Percentiles rank a stretch among this genome's conserved stretches.
phyloP scores from a whole-genome alignment of 2,329 filamentous ascomycete species.

The Colletotrichum lini region DNA sequence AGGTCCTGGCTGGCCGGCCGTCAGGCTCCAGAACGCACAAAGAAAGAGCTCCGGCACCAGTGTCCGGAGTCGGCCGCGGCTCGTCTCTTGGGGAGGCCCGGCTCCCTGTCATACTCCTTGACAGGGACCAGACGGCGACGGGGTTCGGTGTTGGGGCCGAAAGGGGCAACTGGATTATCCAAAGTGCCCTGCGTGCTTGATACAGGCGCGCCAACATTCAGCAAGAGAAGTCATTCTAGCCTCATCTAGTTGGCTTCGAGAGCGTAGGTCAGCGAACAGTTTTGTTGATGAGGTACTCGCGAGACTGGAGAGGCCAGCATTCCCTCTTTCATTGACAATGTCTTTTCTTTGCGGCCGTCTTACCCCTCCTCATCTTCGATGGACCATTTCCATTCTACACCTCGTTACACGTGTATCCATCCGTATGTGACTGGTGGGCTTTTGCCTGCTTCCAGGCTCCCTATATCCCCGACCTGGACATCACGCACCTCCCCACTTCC shows the following conservation, averaged over 20 bases:
- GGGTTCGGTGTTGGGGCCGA: conserved; percentile 7
- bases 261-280: not conserved
- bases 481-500: conserved; percentile 6
- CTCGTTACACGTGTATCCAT: no score
- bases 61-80: conserved; percentile 1
- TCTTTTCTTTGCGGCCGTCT: conserved; percentile 2
- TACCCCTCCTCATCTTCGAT: conserved; percentile 20
- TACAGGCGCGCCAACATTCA: conserved; percentile 15
- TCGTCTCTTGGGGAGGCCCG: not conserved
- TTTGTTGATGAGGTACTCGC: not conserved
- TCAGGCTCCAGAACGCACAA: conserved; percentile 1
- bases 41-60: not conserved
- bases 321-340: not conserved
- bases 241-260: conserved; percentile 1
- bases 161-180: not conserved
- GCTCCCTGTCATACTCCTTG: conserved; percentile 2
- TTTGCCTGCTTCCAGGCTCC: conserved; percentile 17
- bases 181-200: conserved; percentile 11
- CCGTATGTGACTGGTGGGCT: not conserved
- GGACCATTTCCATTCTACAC: not conserved
- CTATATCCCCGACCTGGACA: not conserved
- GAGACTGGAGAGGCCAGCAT: conserved; percentile 6
- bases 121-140: conserved; percentile 9
- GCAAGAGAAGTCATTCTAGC: conserved; percentile 6
- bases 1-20: not conserved